Base-by-base conservation (phyloP, 1,139 yeast species). In the Blastobotrys capitulatus region DNA sequence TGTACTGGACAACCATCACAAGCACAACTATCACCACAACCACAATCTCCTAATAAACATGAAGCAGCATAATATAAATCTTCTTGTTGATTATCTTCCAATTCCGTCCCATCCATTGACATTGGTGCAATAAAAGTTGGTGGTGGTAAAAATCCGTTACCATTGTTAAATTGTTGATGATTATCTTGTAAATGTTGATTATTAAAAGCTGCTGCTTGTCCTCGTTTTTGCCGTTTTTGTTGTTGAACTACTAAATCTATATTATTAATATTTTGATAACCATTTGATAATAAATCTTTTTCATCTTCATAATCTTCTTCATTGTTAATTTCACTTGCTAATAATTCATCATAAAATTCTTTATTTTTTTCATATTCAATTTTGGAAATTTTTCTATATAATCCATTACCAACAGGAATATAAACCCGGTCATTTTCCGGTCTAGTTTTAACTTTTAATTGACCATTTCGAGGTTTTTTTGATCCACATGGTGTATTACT, bases 1-100 rank as follows among this genome's bases (percentile, higher is more conserved):
- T 66, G 70, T 1, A 64, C 62, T 6, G 67, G 64, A 52, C 73
- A 69, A 29, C 69, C 70, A 16, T 60, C 64, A 50, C 73, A 69
- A 19, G 58, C 53, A 49, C 73, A 69, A 16, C 52, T 54, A 25
- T 66, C 70, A 6, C 71, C 73, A 48, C 73, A 69, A 27, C 61
- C 60, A 49, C 73, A 69, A 48, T 65, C 64, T 5, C 73, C 72
- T 1, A 72, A 70, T 32, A 67, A 66, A 48, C 73, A 69, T 20
- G 64, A 58, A 12, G 72, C 63, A 0, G 71, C 67, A 50, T 60
- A 65, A 37, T 61, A 58, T 38, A 67, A 55, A 42, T 64, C 64
- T 41, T 20, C 60, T 9, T 15, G 5, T 26, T 7, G 13, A 58
- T 10, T 16, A 19, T 19, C 25, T 16, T 46, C 40, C 25, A 60